Evolutionary conservation across 306 rosid species (phyloP).

Genomic region (Cajanus cajan): DNA sequence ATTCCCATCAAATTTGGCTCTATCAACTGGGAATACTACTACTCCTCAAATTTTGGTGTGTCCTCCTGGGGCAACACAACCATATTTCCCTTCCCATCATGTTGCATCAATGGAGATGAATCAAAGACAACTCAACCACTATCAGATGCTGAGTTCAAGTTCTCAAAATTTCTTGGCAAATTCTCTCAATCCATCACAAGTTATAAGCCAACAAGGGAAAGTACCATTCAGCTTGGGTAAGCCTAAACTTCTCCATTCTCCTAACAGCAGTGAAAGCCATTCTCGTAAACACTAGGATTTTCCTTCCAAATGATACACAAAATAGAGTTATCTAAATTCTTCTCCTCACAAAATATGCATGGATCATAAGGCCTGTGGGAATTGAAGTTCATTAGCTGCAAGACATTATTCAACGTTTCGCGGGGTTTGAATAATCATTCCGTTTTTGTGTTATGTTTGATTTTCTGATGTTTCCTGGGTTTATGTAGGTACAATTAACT

Average conservation of each 20-base stretch:
- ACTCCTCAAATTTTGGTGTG: slow-evolving; percentile 45
- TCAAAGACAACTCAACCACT: slow-evolving; percentile 49
- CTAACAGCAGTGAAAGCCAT: slow-evolving; percentile 42
- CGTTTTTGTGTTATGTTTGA: slow-evolving; percentile 6
- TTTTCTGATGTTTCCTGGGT: not conserved
- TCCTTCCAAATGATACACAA: slow-evolving; percentile 43
- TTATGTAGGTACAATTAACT: not conserved
- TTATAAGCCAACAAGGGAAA: slow-evolving; percentile 44
- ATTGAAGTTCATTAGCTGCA: not conserved
- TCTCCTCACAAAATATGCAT: not conserved
- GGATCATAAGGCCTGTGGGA: slow-evolving; percentile 10
- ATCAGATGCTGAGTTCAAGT: slow-evolving; percentile 48
- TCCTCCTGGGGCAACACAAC: slow-evolving; percentile 45
- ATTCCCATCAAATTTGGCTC: slow-evolving; percentile 61
- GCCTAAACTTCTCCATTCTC: slow-evolving; percentile 43
- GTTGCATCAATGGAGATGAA: slow-evolving; percentile 51
- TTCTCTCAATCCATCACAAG: slow-evolving; percentile 28
- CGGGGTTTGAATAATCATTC: slow-evolving; percentile 24
- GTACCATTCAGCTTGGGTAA: slow-evolving; percentile 38
- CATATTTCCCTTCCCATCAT: slow-evolving; percentile 44
- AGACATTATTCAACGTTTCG: slow-evolving; percentile 3
- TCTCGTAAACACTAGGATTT: slow-evolving; percentile 42
- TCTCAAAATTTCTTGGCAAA: slow-evolving; percentile 10
- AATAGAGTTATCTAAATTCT: not conserved
- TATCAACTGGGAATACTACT: slow-evolving; percentile 41